These are phyloP conservation scores for Yarrowia alimentaria DNA, from an alignment of 805 yeast species.

Conservation along the genomic window DNA sequence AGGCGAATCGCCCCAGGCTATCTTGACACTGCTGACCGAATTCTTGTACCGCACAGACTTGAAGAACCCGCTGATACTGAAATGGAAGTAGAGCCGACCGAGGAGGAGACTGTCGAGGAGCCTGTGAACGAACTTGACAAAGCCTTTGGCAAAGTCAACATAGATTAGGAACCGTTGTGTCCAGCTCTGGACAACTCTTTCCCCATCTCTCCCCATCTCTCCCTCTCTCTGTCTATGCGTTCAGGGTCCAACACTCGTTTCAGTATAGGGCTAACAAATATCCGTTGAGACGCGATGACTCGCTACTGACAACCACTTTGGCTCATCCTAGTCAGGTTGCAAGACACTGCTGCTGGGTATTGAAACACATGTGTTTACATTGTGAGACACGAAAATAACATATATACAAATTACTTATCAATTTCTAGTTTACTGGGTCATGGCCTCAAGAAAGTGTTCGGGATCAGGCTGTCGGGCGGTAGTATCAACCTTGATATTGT, in stretches of 20 bases:
- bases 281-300: too few species aligned
- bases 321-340: too few species aligned
- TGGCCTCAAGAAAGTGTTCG: constrained; percentile 48
- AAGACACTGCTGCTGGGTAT: too few species aligned
- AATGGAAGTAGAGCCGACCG: not conserved
- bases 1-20: constrained; percentile 48
- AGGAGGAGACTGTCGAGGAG: constrained; percentile 1
- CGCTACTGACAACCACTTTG: too few species aligned
- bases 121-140: constrained; percentile 34
- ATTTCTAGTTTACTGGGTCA: constrained; percentile 20
- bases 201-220: too few species aligned
- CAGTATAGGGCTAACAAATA: too few species aligned
- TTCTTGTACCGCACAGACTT: constrained; percentile 35
- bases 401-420: too few species aligned
- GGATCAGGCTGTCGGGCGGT: constrained; percentile 78
- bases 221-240: too few species aligned
- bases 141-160: constrained; percentile 34
- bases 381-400: too few species aligned
- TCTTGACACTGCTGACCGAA: constrained; percentile 37
- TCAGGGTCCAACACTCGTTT: too few species aligned
- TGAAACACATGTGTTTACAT: too few species aligned
- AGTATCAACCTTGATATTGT: constrained; percentile 57
- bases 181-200: too few species aligned
- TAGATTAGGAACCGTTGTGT: not conserved
- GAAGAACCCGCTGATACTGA: constrained; percentile 4